Conservation (phyloP, 2,329 filamentous ascomycete species). For the Neopestalotiopsis sp. region DNA sequence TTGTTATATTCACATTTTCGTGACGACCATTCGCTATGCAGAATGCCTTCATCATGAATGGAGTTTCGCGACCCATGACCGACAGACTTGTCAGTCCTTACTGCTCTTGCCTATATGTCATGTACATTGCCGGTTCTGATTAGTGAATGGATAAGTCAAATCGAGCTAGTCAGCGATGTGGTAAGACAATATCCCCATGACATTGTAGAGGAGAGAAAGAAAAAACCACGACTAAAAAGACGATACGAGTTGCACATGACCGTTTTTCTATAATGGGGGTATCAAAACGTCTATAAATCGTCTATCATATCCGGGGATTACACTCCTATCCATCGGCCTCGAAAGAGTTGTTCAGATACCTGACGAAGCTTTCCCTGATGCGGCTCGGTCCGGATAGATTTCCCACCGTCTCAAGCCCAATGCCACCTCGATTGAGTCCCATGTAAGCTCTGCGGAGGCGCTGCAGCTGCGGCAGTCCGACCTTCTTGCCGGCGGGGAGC, state of each 20-base stretch:
- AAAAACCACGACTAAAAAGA: no score
- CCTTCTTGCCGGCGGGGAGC: conserved; percentile 65
- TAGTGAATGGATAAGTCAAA: no score
- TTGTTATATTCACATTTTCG: no score
- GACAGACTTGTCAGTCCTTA: no score
- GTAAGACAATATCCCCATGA: no score
- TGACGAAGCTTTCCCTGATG: conserved; percentile 67
- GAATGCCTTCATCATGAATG: no score
- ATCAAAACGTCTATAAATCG: conserved; percentile 5
- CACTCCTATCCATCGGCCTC: conserved; percentile 56
- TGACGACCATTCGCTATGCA: no score
- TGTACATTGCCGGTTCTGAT: accelerated
- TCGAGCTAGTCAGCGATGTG: no score
- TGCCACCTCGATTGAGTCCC: conserved; percentile 74
- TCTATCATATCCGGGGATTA: background rate
- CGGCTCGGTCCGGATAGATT: conserved; percentile 55
- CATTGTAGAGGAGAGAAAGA: no score
- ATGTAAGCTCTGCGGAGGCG: conserved; percentile 79
- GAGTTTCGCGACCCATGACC: no score
- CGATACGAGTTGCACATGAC: background rate
- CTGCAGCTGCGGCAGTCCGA: conserved; percentile 78
- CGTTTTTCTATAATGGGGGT: background rate
- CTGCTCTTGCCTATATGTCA: no score
- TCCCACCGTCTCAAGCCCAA: conserved; percentile 59
- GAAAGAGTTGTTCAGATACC: conserved; percentile 70